Base-by-base conservation (phyloP, 2,329 filamentous ascomycete genomes). In the Nannizzia gypsea region DNA sequence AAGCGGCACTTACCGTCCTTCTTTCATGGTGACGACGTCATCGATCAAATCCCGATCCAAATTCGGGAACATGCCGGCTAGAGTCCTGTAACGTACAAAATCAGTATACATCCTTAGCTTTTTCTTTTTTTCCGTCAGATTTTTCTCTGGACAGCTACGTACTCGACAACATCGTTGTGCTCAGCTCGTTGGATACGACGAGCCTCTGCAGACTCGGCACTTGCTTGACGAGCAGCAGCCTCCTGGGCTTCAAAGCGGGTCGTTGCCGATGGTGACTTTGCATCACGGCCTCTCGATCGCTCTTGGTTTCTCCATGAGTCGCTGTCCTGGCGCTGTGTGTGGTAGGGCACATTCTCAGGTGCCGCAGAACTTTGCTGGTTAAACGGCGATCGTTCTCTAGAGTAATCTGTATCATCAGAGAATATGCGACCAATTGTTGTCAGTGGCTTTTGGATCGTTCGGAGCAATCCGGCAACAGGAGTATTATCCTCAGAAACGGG, bases 11-110 rank as follows among this genome's bases (percentile, higher is more conserved):
- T 73, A 92, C 90, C 89, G 84, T 70, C 93, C 95, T 74, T 96
- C 87, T 75, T 99, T 96, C 77, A 95, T 84, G 71, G 92, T 85
- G 26, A 99, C 93, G 44, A 99, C 93, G 75, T 99, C 93, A 68
- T 91, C 91, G 70, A 99, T 97, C 40, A 99, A 82, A 56, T 99
- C 95, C 68, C 85, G 84, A 72, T 99, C 93, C 57, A 99, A 78
- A 69, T 95, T 90, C 0, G 93, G 93, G 72, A 99, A 99, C 93
- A 99, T 99, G 67, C 90, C 88, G 55, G 89, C 86, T 60, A 99
- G 76, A 38, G 93, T 97, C 74, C 76, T 78, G 17, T 36, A 40
- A 46, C 28, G 58, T 17, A n/a, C 42, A 17, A 50, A 36, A 36
- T 36, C 31, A 36, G 31, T 36, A 36, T 36, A 13, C 6, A 36